Evolutionary conservation across 768 basidiomycete genomes (phyloP).

Genomic region (Termitomyces sp.): DNA sequence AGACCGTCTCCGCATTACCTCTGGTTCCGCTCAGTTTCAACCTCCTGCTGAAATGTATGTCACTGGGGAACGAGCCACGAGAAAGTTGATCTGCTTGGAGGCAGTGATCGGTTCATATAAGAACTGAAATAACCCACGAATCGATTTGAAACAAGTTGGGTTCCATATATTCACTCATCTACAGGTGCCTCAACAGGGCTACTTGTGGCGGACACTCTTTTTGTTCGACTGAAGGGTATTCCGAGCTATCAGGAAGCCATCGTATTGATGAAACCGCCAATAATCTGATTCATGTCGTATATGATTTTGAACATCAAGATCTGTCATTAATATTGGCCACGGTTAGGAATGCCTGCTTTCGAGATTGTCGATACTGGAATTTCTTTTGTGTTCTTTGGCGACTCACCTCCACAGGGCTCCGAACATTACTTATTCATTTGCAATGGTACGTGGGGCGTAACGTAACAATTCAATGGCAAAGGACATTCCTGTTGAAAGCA

Average conservation of each 20-base stretch:
- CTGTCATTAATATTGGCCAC: background rate
- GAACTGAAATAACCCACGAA: background rate
- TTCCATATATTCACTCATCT: background rate
- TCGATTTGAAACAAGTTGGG: background rate
- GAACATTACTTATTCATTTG: no score
- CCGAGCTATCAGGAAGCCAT: background rate
- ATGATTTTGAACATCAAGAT: background rate
- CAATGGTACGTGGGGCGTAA: no score
- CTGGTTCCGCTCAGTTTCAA: background rate
- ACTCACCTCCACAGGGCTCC: no score
- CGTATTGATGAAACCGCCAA: background rate
- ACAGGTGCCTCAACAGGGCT: background rate
- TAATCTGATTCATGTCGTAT: background rate
- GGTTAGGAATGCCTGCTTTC: background rate
- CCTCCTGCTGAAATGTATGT: background rate
- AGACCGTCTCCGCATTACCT: background rate
- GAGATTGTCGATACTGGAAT: background rate
- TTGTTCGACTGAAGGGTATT: background rate
- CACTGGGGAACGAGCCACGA: background rate
- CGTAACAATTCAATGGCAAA: background rate
- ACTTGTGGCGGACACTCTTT: background rate
- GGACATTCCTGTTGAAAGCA: no score
- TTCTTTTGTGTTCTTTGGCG: background rate
- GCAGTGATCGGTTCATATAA: background rate
- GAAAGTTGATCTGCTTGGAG: background rate